Evolutionary conservation across 306 rosid species (phyloP).

Genomic region (Carpinus viminea): DNA sequence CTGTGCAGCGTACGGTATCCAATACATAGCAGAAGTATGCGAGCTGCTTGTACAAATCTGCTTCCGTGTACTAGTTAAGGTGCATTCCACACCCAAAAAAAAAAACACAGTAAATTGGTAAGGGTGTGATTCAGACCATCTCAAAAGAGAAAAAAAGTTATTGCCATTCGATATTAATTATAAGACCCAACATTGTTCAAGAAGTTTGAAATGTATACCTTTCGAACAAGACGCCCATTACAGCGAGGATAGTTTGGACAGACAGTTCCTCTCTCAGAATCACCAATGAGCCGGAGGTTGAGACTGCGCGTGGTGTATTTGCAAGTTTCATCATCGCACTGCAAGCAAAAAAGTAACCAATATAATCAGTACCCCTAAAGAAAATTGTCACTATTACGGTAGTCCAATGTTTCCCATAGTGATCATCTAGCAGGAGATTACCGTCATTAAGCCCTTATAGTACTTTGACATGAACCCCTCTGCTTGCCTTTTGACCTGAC

Average conservation of each 20-base stretch:
- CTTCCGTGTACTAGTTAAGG: slow-evolving; percentile 73
- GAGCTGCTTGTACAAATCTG: slow-evolving; percentile 82
- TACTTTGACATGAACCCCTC: slow-evolving; percentile 67
- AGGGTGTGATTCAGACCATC: not conserved
- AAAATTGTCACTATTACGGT: not conserved
- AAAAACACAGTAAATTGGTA: not conserved
- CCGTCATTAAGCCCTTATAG: slow-evolving; percentile 73
- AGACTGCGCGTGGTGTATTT: slow-evolving; percentile 70
- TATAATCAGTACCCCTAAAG: not conserved
- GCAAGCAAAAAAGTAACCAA: slow-evolving; percentile 37
- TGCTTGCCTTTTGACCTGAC: slow-evolving; percentile 87
- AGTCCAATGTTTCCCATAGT: slow-evolving; percentile 11
- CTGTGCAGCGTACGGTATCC: slow-evolving; percentile 60
- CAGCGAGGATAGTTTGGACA: slow-evolving; percentile 94
- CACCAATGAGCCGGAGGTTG: slow-evolving; percentile 75
- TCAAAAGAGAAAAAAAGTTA: not conserved
- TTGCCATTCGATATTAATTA: not conserved
- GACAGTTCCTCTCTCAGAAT: slow-evolving; percentile 89
- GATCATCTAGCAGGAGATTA: slow-evolving; percentile 35
- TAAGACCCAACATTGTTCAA: not conserved
- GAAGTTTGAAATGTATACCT: slow-evolving; percentile 48
- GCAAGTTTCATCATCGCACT: slow-evolving; percentile 98
- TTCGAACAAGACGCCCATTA: slow-evolving; percentile 72
- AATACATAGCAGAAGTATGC: slow-evolving; percentile 74
- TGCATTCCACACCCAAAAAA: not conserved